Evolutionary conservation across 2,329 filamentous ascomycete genomes (phyloP).

Genomic region (Colletotrichum lindemuthianum): DNA sequence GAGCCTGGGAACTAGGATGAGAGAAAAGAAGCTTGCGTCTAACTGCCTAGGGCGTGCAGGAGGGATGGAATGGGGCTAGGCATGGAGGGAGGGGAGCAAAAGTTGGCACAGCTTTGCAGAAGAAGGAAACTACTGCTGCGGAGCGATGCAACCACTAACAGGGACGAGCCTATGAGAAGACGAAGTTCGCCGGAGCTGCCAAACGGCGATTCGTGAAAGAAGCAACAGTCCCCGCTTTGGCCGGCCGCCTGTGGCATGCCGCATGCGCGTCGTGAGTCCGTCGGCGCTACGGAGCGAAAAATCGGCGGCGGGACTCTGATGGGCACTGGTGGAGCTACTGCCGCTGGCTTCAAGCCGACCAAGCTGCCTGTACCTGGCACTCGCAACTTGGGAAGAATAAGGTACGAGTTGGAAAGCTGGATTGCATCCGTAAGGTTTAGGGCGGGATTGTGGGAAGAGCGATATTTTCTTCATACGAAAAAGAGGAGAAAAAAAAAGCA

Average conservation of each 20-base stretch:
- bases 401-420: too few species aligned
- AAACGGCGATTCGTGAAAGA: slow-evolving; percentile 2
- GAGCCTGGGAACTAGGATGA: too few species aligned
- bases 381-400: too few species aligned
- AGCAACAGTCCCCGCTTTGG: slow-evolving; percentile 11
- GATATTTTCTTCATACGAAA: too few species aligned
- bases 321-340: slow-evolving; percentile 26
- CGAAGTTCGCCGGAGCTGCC: slow-evolving; percentile 1
- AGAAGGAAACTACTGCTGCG: slow-evolving; percentile 27
- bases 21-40: too few species aligned
- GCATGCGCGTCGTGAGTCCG: too few species aligned
- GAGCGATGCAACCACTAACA: slow-evolving; percentile 32
- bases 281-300: slow-evolving; percentile 5
- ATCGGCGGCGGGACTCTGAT: neutral
- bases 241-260: slow-evolving; percentile 3
- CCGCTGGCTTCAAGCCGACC: slow-evolving; percentile 6
- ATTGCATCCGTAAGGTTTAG: too few species aligned
- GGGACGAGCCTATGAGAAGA: slow-evolving; percentile 15
- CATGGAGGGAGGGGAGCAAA: slow-evolving; percentile 6
- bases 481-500: too few species aligned
- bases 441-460: too few species aligned
- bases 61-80: neutral
- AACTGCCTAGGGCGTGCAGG: neutral
- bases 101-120: slow-evolving; percentile 34
- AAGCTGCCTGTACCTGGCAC: too few species aligned